phyloP scores from a whole-genome alignment of 768 basidiomycete species.

The Mycena venus region DNA sequence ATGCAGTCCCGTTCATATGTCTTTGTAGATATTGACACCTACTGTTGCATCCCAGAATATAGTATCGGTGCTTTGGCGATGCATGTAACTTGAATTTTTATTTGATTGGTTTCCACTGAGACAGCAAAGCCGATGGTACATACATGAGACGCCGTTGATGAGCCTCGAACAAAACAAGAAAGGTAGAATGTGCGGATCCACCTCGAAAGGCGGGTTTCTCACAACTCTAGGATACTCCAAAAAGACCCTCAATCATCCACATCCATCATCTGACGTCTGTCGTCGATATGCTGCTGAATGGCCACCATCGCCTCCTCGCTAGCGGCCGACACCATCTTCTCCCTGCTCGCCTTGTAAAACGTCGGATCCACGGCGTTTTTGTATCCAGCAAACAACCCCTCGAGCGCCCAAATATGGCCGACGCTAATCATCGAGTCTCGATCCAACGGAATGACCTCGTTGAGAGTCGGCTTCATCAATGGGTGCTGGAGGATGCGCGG shows the following conservation, averaged over 20 bases:
- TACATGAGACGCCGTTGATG: no score
- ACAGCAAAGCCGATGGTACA: no score
- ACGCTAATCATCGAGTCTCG: constrained; percentile 54
- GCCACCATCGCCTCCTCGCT: constrained; percentile 61
- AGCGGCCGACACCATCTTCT: constrained; percentile 74
- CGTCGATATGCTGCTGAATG: constrained; percentile 55
- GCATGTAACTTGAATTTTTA: no score
- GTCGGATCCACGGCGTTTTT: constrained; percentile 80
- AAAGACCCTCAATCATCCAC: background rate
- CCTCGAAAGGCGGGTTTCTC: no score
- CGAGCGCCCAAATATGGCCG: constrained; percentile 77
- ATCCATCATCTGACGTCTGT: constrained; percentile 35
- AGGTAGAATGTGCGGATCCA: no score
- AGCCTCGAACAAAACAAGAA: no score
- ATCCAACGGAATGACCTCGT: constrained; percentile 53
- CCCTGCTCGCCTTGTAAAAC: constrained; percentile 64
- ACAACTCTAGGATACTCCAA: no score
- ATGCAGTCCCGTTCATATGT: no score
- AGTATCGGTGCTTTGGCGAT: no score
- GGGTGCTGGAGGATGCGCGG: constrained; percentile 79
- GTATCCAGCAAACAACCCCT: constrained; percentile 77
- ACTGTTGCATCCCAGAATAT: no score
- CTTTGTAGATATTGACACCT: no score
- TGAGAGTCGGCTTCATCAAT: constrained; percentile 58
- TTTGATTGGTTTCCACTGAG: no score